Percentiles rank a stretch among this genome's conserved stretches.
Conservation (phyloP, 345 rosid species). For the Syzygium grande region DNA sequence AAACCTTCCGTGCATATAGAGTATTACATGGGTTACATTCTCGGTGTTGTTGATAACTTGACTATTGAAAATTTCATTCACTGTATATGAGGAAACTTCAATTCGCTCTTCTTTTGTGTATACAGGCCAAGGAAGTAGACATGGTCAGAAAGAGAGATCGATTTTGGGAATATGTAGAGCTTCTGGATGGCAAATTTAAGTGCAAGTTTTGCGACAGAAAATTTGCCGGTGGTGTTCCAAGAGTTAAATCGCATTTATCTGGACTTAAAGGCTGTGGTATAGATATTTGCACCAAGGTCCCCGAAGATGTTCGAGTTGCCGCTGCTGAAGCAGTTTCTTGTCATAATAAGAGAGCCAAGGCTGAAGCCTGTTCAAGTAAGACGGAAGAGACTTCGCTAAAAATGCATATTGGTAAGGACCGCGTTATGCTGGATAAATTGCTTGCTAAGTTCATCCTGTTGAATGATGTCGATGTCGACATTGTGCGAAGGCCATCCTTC, state of each 20-base stretch:
- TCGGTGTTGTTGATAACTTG: neutral
- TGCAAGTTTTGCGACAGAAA: neutral
- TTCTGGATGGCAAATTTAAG: neutral
- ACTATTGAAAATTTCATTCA: neutral
- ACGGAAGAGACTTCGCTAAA: neutral
- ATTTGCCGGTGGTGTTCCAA: neutral
- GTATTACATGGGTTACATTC: neutral
- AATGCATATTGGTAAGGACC: neutral
- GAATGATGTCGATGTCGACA: neutral
- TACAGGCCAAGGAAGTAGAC: neutral
- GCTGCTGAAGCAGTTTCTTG: neutral
- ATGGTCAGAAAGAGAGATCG: neutral
- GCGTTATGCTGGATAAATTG: neutral
- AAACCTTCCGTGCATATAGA: neutral
- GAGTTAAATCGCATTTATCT: conserved; percentile 5
- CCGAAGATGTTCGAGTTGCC: neutral
- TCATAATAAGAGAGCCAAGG: neutral
- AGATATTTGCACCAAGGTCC: neutral
- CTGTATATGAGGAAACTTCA: neutral
- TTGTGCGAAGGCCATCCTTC: neutral
- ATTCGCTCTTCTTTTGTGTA: neutral
- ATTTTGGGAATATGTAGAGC: neutral
- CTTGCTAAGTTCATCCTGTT: conserved; percentile 1
- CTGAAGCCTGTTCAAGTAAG: neutral
- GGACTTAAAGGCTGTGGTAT: neutral